Conservation (phyloP, 305 asterid species). For the Stenogyne calaminthoides region DNA sequence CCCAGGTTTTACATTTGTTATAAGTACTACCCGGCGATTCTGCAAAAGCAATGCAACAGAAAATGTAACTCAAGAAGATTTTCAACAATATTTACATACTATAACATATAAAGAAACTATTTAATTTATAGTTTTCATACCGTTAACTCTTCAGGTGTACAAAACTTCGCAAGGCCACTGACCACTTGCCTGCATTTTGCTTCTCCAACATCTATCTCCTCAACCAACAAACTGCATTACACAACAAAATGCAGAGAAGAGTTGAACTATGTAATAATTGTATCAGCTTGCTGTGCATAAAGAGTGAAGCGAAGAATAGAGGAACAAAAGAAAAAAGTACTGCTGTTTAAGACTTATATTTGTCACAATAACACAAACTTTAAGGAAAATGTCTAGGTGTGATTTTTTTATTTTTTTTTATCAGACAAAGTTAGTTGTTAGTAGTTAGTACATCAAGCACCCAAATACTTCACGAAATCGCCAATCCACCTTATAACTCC, state of each 20-base stretch:
- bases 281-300: constrained; percentile 3
- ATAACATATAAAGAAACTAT: constrained; percentile 15
- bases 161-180: constrained; percentile 91
- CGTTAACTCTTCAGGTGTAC: constrained; percentile 82
- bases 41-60: constrained; percentile 40
- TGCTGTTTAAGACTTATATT: neutral
- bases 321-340: neutral
- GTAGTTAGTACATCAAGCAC: too few relatives aligned
- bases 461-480: too few relatives aligned
- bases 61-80: constrained; percentile 19
- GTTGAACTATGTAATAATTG: neutral
- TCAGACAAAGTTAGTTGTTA: too few relatives aligned
- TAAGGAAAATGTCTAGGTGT: neutral
- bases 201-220: constrained; percentile 97
- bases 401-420: too few relatives aligned
- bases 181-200: constrained; percentile 91
- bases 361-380: neutral
- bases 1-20: constrained; percentile 94
- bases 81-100: constrained; percentile 5
- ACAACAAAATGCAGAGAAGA: constrained; percentile 14
- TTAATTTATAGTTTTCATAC: constrained; percentile 42
- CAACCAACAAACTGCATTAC: constrained; percentile 82
- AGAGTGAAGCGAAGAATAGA: neutral
- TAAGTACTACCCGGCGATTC: constrained; percentile 81
- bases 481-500: too few relatives aligned